Evolutionary conservation across 2,329 filamentous ascomycete species (phyloP).

Genomic region (Pestalotiopsis sp.): DNA sequence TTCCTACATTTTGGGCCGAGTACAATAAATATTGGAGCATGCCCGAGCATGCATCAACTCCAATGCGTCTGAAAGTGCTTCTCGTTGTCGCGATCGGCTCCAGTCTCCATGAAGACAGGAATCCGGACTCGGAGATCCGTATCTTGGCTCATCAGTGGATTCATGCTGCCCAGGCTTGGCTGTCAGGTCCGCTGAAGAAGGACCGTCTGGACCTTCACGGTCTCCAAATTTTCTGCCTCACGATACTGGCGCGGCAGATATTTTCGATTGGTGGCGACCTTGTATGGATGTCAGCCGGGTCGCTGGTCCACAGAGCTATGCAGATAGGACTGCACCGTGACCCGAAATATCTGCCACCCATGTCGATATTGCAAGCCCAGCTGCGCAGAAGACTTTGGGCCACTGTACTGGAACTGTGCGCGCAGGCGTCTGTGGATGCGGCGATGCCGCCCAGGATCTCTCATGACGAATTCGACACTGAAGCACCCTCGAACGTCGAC

Average conservation of each 20-base stretch:
- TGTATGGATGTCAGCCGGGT: constrained; percentile 44
- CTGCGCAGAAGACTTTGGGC: constrained; percentile 45
- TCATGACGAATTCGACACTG: constrained; percentile 42
- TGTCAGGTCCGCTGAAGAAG: constrained; percentile 42
- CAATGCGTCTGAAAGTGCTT: constrained; percentile 37
- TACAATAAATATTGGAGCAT: constrained; percentile 50
- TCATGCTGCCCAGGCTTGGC: constrained; percentile 43
- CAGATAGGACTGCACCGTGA: constrained; percentile 48
- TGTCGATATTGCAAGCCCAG: constrained; percentile 35
- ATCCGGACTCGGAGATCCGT: constrained; percentile 26
- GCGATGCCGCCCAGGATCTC: constrained; percentile 42
- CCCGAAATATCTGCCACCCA: constrained; percentile 36
- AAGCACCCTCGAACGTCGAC: constrained; percentile 39
- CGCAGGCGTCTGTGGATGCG: constrained; percentile 41
- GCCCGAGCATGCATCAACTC: constrained; percentile 24
- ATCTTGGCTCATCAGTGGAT: constrained; percentile 38
- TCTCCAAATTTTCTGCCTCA: constrained; percentile 43
- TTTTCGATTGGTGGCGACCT: constrained; percentile 43
- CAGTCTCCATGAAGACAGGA: constrained; percentile 30
- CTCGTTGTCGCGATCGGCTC: constrained; percentile 45
- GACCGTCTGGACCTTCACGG: constrained; percentile 35
- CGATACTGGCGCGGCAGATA: constrained; percentile 41
- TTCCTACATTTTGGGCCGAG: constrained; percentile 52
- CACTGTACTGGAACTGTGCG: constrained; percentile 42
- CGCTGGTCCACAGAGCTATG: constrained; percentile 45